A percentile compares a stretch with the other conserved stretches of the same genome.
Conservation (phyloP, 2,329 filamentous ascomycete species). For the Dothideomycetidae sp. region DNA sequence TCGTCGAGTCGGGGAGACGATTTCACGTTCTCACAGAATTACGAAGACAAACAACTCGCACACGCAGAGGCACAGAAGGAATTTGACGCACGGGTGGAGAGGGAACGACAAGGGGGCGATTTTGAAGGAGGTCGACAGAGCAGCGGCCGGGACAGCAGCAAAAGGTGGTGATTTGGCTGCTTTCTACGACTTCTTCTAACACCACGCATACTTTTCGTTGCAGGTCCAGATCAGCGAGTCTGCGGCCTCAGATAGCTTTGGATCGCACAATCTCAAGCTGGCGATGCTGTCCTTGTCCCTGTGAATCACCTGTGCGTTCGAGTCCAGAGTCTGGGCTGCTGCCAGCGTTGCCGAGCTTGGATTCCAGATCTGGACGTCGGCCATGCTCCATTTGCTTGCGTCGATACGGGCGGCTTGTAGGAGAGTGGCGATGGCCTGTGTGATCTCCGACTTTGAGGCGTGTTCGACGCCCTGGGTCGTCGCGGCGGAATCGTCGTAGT, state of each 20-base stretch:
- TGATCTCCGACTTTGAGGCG: slow-evolving; percentile 16
- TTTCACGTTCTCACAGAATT: slow-evolving; percentile 30
- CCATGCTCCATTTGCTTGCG: slow-evolving; percentile 56
- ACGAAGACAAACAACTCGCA: slow-evolving; percentile 30
- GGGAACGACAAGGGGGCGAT: slow-evolving; percentile 33
- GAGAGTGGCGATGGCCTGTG: slow-evolving; percentile 46
- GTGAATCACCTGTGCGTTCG: slow-evolving; percentile 35
- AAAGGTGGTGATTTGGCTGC: too few relatives aligned
- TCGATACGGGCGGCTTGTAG: slow-evolving; percentile 53
- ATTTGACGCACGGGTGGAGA: slow-evolving; percentile 36
- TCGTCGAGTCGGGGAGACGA: slow-evolving; percentile 27
- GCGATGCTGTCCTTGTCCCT: slow-evolving; percentile 55
- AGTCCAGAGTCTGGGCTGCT: slow-evolving; percentile 33
- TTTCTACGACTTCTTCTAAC: too few relatives aligned
- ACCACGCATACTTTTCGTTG: slow-evolving; percentile 71
- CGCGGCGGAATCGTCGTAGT: slow-evolving; percentile 15
- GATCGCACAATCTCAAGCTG: slow-evolving; percentile 57
- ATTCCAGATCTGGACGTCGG: slow-evolving; percentile 70
- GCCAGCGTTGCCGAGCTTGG: slow-evolving; percentile 41
- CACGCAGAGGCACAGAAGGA: slow-evolving; percentile 34
- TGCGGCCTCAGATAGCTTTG: slow-evolving; percentile 26
- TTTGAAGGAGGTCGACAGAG: too few relatives aligned
- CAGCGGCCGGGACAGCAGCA: too few relatives aligned
- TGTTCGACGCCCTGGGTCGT: slow-evolving; percentile 13
- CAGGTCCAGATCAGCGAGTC: slow-evolving; percentile 54